phyloP scores from a whole-genome alignment of 257 asterid genomes.

The Striga asiatica region DNA sequence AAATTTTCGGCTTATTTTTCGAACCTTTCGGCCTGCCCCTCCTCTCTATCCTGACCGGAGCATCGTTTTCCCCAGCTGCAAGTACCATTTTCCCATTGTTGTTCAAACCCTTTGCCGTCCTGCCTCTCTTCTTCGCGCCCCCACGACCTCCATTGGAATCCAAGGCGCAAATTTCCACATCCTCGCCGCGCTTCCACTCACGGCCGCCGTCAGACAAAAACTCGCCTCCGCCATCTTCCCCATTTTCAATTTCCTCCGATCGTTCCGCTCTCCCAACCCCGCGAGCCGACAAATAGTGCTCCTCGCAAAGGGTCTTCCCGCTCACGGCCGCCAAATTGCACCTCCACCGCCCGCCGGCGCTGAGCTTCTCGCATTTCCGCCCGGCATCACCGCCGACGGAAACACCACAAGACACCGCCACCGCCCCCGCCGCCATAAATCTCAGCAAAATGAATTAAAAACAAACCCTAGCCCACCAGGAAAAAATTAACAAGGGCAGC shows the following conservation, averaged over 20 bases:
- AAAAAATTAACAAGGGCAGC: background rate
- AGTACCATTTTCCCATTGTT: slow-evolving; percentile 9
- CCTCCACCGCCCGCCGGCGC: slow-evolving; percentile 21
- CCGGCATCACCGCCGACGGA: slow-evolving; percentile 16
- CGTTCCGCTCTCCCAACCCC: background rate
- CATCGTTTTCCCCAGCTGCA: slow-evolving; percentile 1
- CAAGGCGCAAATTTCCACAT: background rate
- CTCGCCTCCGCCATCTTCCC: slow-evolving; percentile 7
- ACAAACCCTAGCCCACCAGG: background rate
- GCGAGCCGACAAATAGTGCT: background rate
- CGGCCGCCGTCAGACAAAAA: background rate
- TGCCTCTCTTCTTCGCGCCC: background rate
- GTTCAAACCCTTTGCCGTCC: slow-evolving; percentile 22
- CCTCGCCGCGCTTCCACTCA: slow-evolving; percentile 14
- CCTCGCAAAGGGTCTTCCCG: slow-evolving; percentile 23
- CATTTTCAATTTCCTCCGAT: background rate
- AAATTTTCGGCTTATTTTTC: slow-evolving; percentile 13
- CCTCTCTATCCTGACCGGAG: slow-evolving; percentile 20
- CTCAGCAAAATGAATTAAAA: background rate
- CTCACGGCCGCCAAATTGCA: slow-evolving; percentile 21
- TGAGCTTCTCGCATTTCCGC: slow-evolving; percentile 12
- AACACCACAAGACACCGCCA: too few relatives aligned
- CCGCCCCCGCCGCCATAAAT: slow-evolving; percentile 17
- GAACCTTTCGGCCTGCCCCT: slow-evolving; percentile 36
- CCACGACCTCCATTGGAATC: background rate